Evolutionary conservation across 495 filamentous ascomycete species (phyloP), one percentile per base, ranked within the genome.

Genomic region (Xylaria bambusicola): DNA sequence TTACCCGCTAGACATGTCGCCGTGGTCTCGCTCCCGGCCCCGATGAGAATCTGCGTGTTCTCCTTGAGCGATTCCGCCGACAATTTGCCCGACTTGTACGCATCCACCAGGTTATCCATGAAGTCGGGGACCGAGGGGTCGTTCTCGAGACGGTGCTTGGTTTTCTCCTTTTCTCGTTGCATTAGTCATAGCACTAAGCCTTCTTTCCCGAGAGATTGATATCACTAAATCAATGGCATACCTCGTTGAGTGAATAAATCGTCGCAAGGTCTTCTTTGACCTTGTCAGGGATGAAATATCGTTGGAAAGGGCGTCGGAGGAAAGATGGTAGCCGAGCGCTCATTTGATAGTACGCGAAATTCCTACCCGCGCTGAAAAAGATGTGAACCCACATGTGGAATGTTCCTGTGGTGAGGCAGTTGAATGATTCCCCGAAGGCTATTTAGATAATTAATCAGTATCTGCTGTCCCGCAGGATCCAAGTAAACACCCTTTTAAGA

Each of bases 1-100:
- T 6, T 61, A 7, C 75, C 79, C 0, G 76, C 71, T 18, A 88
- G 66, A 1, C 78, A 44, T 0, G 84, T 83, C 1, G 84, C 83
- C 1, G 83, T 83, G 0, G 86, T 86, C 56, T 88, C 84, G 0
- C 77, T 80, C 1, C 83, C 81, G 15, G 70, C 82, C 7, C 77
- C 75, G 24, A 82, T 73, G 6, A 75, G 65, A 21, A 73, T 63
- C 26, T 65, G 63, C 18, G 67, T 73, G 56, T 78, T 81, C 1
- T 69, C 61, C 24, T 51, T 18, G 3, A 51, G 48, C 23, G 76
- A 64, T 24, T 71, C 66, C 12, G 73, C 61, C 0, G 63, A 71
- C 13, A 77, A 65, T 3, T 71, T 71, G 71, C 77, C n/a, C 7
- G 57, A 45, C 8, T 60, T 60, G 40, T 44, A 60, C 29, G 57